These are phyloP conservation scores for Lentinula sp. DNA, from an alignment of 768 basidiomycete genomes.

Conservation along the genomic window DNA sequence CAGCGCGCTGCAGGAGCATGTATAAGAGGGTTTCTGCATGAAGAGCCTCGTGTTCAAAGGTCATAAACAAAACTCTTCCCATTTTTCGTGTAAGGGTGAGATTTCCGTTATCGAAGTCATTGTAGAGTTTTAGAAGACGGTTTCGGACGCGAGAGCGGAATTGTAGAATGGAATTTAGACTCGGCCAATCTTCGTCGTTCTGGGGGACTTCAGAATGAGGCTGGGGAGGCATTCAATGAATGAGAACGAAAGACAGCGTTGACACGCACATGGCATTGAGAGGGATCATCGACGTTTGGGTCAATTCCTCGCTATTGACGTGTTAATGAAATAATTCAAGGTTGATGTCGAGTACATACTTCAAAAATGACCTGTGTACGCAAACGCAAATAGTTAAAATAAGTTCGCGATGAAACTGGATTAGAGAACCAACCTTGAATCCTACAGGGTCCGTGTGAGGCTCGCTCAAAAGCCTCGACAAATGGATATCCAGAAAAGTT, in stretches of 20 bases:
- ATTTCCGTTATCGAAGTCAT: constrained; percentile 51
- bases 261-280: constrained; percentile 65
- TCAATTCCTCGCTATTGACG: constrained; percentile 83
- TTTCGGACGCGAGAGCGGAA: constrained; percentile 76
- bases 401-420: background rate
- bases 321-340: background rate
- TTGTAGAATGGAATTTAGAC: constrained; percentile 56
- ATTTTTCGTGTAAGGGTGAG: constrained; percentile 55
- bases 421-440: constrained; percentile 48
- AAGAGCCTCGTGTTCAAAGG: constrained; percentile 84
- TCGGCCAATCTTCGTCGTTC: constrained; percentile 83
- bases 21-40: constrained; percentile 93
- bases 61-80: constrained; percentile 84
- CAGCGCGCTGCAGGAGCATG: constrained; percentile 85
- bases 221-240: constrained; percentile 29
- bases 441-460: constrained; percentile 79
- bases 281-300: constrained; percentile 88
- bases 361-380: constrained; percentile 64
- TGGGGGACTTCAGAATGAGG: constrained; percentile 86
- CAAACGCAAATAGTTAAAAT: background rate
- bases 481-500: constrained; percentile 86
- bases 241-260: background rate
- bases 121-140: constrained; percentile 69
- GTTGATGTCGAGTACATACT: constrained; percentile 26
- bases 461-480: constrained; percentile 69